These are phyloP conservation scores for Ampelomyces quisqualis DNA, from an alignment of 2,329 filamentous ascomycete genomes.

Conservation along the genomic window DNA sequence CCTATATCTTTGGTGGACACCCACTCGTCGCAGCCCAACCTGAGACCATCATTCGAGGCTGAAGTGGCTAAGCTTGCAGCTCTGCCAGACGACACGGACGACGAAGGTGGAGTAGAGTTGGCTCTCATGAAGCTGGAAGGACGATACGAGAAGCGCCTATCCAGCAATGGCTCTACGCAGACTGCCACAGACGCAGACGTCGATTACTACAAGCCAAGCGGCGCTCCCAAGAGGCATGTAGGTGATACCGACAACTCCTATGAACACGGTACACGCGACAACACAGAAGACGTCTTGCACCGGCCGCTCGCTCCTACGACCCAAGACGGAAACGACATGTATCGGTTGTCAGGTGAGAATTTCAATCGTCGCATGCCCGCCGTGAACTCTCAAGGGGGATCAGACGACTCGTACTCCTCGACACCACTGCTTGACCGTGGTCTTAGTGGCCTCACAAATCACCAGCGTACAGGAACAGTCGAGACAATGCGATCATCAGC, in stretches of 20 bases:
- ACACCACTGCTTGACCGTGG: slow-evolving; percentile 74
- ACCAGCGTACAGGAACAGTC: slow-evolving; percentile 32
- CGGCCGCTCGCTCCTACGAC: slow-evolving; percentile 29
- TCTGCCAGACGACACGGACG: slow-evolving; percentile 79
- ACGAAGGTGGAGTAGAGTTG: slow-evolving; percentile 84
- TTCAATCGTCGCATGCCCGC: slow-evolving; percentile 29
- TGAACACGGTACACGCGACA: slow-evolving; percentile 20
- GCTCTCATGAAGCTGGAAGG: slow-evolving; percentile 90
- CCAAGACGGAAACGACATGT: slow-evolving; percentile 34
- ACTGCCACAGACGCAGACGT: slow-evolving; percentile 22
- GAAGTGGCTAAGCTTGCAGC: slow-evolving; percentile 84
- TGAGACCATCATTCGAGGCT: slow-evolving; percentile 75
- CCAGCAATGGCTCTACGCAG: slow-evolving; percentile 24
- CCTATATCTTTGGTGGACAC: slow-evolving; percentile 50
- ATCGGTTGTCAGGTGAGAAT: slow-evolving; percentile 35
- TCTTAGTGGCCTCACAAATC: slow-evolving; percentile 31
- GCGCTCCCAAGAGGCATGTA: slow-evolving; percentile 17
- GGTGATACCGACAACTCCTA: slow-evolving; percentile 21
- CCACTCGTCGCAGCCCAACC: slow-evolving; percentile 57
- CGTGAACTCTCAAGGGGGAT: slow-evolving; percentile 54
- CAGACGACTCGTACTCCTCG: slow-evolving; percentile 73
- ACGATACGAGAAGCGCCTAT: slow-evolving; percentile 62
- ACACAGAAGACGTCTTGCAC: slow-evolving; percentile 30
- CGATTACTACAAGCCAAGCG: slow-evolving; percentile 26
- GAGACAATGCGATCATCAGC: slow-evolving; percentile 53